Conservation (phyloP, 164 flowering plant species). For the Liriodendron chinense region DNA sequence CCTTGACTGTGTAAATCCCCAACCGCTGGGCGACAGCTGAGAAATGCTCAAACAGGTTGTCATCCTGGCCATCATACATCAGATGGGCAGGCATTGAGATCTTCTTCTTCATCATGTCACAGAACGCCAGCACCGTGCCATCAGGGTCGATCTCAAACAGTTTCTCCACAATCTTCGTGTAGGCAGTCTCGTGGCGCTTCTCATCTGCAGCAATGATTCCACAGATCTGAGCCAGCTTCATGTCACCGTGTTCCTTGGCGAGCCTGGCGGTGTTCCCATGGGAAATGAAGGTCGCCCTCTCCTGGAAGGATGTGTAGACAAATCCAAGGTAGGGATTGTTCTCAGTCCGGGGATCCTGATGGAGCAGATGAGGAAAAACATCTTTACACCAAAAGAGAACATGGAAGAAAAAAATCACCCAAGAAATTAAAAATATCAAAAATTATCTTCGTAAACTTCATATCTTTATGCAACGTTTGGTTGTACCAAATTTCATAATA, state of each 20-base stretch:
- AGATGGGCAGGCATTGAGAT: constrained; percentile 61
- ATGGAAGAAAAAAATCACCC: neutral
- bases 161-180: constrained; percentile 63
- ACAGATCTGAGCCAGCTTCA: constrained; percentile 67
- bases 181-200: constrained; percentile 73
- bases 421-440: constrained; percentile 5
- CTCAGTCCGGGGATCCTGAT: constrained; percentile 67
- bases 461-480: too few species aligned
- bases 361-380: neutral
- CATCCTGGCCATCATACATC: constrained; percentile 56
- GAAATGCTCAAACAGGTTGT: constrained; percentile 50
- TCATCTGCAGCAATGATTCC: constrained; percentile 78
- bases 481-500: neutral
- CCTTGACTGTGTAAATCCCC: constrained; percentile 59
- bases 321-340: constrained; percentile 80
- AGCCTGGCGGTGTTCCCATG: constrained; percentile 73
- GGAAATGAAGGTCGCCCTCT: constrained; percentile 71
- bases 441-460: too few species aligned
- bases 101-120: constrained; percentile 66
- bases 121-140: constrained; percentile 51
- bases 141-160: constrained; percentile 71
- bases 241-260: constrained; percentile 65
- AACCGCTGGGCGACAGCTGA: constrained; percentile 69
- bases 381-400: neutral
- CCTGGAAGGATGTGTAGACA: constrained; percentile 80